Conservation (phyloP, 169 alveolate species). For the Eimeria tenella region DNA sequence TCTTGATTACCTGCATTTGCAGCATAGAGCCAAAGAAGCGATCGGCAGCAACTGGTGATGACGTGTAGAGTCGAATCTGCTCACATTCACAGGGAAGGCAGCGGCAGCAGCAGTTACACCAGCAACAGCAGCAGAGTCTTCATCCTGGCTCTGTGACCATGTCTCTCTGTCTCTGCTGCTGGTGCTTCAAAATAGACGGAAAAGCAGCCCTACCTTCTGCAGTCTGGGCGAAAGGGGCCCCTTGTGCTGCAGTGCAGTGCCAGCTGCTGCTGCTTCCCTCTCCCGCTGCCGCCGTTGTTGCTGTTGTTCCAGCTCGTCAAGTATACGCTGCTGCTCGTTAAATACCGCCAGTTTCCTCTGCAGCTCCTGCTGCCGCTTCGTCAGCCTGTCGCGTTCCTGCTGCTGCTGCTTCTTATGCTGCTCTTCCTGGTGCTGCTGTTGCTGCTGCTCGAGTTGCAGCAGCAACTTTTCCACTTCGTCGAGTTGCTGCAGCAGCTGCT, state of each 20-base stretch:
- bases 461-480: not conserved
- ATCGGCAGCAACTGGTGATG: slow-evolving; percentile 32
- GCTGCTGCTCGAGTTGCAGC: slow-evolving; percentile 33
- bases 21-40: slow-evolving; percentile 32
- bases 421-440: slow-evolving; percentile 50
- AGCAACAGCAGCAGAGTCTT: not conserved
- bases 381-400: slow-evolving; percentile 29
- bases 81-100: not conserved
- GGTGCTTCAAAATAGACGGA: not conserved
- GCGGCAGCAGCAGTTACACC: not conserved
- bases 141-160: not conserved
- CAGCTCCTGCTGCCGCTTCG: slow-evolving; percentile 8
- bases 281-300: slow-evolving; percentile 30
- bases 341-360: not conserved
- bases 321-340: not conserved
- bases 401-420: not conserved
- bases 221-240: slow-evolving; percentile 55
- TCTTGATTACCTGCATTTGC: slow-evolving; percentile 13
- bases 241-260: slow-evolving; percentile 68
- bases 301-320: slow-evolving; percentile 10
- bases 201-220: slow-evolving; percentile 23
- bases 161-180: not conserved
- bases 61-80: slow-evolving; percentile 50
- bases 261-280: slow-evolving; percentile 49
- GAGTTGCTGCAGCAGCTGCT: slow-evolving; percentile 48